A percentile compares a stretch with the other conserved stretches of the same genome.
These are phyloP conservation scores for Fusarium papillatum DNA, from an alignment of 2,329 filamentous ascomycete genomes.

Conservation along the genomic window DNA sequence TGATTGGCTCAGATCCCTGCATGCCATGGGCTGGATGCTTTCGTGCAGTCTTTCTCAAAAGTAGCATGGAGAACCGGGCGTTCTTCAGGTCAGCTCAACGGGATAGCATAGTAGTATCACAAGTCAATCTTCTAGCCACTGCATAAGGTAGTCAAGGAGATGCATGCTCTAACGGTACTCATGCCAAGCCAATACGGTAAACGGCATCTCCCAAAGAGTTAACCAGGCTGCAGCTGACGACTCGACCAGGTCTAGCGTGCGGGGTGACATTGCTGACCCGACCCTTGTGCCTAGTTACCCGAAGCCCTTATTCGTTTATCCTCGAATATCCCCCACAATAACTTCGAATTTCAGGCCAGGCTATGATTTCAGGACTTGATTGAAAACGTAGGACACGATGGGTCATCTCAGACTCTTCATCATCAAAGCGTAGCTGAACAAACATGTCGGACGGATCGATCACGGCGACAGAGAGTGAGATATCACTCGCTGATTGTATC, in stretches of 20 bases:
- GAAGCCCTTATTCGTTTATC: background rate
- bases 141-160: too few species aligned
- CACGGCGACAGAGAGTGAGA: background rate
- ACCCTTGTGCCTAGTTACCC: background rate
- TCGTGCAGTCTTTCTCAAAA: background rate
- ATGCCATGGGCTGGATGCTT: background rate
- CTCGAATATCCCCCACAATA: slow-evolving; percentile 1
- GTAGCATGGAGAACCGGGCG: background rate
- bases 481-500: background rate
- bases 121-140: background rate
- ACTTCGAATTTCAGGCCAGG: background rate
- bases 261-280: background rate
- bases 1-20: background rate
- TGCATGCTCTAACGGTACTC: too few species aligned
- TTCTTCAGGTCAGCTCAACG: background rate
- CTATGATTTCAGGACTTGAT: background rate
- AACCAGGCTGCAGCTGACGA: background rate
- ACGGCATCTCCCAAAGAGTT: background rate
- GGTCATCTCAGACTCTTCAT: background rate
- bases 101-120: background rate
- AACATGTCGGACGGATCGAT: background rate
- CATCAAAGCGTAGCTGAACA: background rate
- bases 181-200: background rate
- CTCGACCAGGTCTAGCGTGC: background rate
- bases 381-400: background rate